phyloP scores from a whole-genome alignment of 2,329 filamentous ascomycete genomes.

The Microcyclosporella mali region DNA sequence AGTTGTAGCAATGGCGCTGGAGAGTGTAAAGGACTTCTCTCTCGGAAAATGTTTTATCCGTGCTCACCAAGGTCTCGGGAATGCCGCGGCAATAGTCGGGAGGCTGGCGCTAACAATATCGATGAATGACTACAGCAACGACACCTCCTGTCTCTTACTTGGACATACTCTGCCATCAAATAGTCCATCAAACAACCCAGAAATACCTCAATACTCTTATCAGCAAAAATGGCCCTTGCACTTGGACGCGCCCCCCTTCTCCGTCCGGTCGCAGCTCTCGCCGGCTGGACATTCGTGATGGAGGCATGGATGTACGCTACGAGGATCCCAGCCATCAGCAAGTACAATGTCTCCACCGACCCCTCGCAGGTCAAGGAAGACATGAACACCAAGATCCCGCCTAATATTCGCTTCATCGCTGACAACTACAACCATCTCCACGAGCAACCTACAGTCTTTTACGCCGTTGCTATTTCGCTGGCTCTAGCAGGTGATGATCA shows the following conservation, averaged over 20 bases:
- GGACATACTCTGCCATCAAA: too few relatives aligned
- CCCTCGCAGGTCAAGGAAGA: conserved; percentile 16
- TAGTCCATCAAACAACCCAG: too few relatives aligned
- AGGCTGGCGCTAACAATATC: too few relatives aligned
- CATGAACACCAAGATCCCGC: conserved; percentile 20
- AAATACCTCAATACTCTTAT: too few relatives aligned
- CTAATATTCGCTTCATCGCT: conserved; percentile 30
- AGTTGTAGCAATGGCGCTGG: too few relatives aligned
- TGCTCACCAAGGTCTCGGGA: too few relatives aligned
- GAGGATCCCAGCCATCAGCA: conserved; percentile 33
- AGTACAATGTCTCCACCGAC: conserved; percentile 20
- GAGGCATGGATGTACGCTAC: conserved; percentile 39
- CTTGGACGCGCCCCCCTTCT: conserved; percentile 14
- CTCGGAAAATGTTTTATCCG: too few relatives aligned
- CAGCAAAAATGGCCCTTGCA: conserved; percentile 4
- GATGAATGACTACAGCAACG: too few relatives aligned
- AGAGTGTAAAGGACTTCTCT: too few relatives aligned
- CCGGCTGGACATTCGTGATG: conserved; percentile 38
- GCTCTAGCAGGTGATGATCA: conserved; percentile 5
- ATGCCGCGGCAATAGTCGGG: too few relatives aligned
- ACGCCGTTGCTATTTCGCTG: conserved; percentile 7
- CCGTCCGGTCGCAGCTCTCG: conserved; percentile 29
- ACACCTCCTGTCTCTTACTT: too few relatives aligned
- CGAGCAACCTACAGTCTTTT: conserved; percentile 38
- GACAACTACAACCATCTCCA: conserved; percentile 43